Evolutionary conservation across 768 basidiomycete genomes (phyloP).

Genomic region (Russula ochroleuca): DNA sequence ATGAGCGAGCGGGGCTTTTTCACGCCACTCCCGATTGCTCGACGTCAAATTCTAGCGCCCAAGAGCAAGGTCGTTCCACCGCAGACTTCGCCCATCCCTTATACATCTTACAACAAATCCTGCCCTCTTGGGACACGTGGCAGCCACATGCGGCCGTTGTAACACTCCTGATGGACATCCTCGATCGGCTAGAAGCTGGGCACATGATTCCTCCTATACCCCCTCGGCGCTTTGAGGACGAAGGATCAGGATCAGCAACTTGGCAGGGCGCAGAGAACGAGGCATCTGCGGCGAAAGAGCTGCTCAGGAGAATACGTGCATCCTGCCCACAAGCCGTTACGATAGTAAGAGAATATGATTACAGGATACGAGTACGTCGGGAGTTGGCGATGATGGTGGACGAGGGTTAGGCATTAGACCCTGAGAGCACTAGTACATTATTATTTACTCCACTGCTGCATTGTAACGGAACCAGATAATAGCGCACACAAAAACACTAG

Average conservation of each 20-base stretch:
- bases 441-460: slow-evolving; percentile 22
- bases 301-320: slow-evolving; percentile 24
- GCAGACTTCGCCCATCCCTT: slow-evolving; percentile 57
- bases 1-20: neutral
- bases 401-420: slow-evolving; percentile 12
- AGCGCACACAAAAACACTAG: slow-evolving; percentile 11
- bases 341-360: slow-evolving; percentile 44
- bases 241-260: slow-evolving; percentile 25
- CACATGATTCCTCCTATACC: slow-evolving; percentile 43
- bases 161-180: slow-evolving; percentile 43
- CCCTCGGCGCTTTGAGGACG: slow-evolving; percentile 26
- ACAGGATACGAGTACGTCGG: slow-evolving; percentile 42
- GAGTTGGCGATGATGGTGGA: slow-evolving; percentile 22
- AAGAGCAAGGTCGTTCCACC: slow-evolving; percentile 13
- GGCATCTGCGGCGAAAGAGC: neutral
- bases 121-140: slow-evolving; percentile 65
- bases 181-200: slow-evolving; percentile 50
- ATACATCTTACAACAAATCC: slow-evolving; percentile 55
- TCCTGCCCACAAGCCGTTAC: slow-evolving; percentile 42
- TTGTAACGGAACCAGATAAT: slow-evolving; percentile 6
- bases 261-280: slow-evolving; percentile 19
- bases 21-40: neutral
- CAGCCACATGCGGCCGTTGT: slow-evolving; percentile 53
- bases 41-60: slow-evolving; percentile 6
- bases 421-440: slow-evolving; percentile 26